phyloP scores from a whole-genome alignment of 805 yeast species.

The Hanseniaspora lachancei region DNA sequence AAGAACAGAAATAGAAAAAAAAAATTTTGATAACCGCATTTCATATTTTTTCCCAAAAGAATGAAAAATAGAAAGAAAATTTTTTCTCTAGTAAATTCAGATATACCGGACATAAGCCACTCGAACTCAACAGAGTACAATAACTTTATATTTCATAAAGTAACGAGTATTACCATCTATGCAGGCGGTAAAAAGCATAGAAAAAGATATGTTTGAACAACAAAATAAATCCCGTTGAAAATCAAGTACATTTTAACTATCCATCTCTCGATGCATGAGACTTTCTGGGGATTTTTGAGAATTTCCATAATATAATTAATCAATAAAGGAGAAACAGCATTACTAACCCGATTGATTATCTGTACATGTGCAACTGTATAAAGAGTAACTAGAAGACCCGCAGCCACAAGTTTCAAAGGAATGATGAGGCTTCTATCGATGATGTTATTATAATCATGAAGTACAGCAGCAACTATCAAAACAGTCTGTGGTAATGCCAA shows the following conservation, averaged over 20 bases:
- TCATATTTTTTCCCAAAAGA: background rate
- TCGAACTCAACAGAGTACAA: background rate
- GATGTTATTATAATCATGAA: background rate
- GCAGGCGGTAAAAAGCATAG: conserved; percentile 91
- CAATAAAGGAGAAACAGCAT: conserved; percentile 56
- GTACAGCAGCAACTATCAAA: conserved; percentile 19
- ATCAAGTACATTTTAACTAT: conserved; percentile 25
- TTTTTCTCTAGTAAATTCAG: background rate
- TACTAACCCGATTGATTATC: conserved; percentile 63
- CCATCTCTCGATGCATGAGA: background rate
- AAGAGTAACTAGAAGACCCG: background rate
- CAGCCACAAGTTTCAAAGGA: background rate
- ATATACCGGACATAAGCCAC: background rate
- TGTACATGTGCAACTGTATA: conserved; percentile 61
- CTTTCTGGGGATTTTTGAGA: conserved; percentile 6
- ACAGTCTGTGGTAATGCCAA: conserved; percentile 57
- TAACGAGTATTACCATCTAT: conserved; percentile 19
- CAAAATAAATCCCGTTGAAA: conserved; percentile 50
- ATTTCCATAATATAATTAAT: conserved; percentile 49
- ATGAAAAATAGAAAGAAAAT: background rate
- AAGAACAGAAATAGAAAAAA: conserved; percentile 9
- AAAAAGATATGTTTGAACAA: conserved; percentile 58
- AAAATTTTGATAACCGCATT: background rate
- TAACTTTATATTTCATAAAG: background rate
- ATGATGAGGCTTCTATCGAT: background rate